A percentile compares a stretch with the other conserved stretches of the same genome.
Evolutionary conservation across 768 basidiomycete species (phyloP).

Genomic region (Panaeolus cyanescens): DNA sequence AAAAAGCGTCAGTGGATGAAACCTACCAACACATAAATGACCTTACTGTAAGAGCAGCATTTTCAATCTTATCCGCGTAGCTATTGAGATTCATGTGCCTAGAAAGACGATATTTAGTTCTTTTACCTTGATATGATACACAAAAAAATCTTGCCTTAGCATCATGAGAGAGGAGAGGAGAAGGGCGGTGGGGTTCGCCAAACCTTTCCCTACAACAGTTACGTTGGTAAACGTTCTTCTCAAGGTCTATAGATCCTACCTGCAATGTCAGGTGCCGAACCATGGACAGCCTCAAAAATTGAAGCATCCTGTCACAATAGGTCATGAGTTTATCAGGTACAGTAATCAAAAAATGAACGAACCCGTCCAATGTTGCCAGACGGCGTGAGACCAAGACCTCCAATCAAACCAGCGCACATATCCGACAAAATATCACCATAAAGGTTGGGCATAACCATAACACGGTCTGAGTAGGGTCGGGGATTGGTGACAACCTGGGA

Average conservation of each 20-base stretch:
- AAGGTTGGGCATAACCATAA: conserved; percentile 99
- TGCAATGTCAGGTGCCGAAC: conserved; percentile 98
- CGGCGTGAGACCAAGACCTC: conserved; percentile 94
- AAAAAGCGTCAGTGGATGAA: conserved; percentile 7
- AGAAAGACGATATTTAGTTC: conserved; percentile 16
- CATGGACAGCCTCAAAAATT: conserved; percentile 99
- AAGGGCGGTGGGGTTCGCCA: conserved; percentile 99
- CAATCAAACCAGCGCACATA: conserved; percentile 98
- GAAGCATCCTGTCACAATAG: conserved; percentile 79
- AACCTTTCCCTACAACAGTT: conserved; percentile 66
- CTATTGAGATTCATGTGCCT: conserved; percentile 93
- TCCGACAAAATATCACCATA: conserved; percentile 96
- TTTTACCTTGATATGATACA: conserved; percentile 10
- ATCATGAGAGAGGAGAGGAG: conserved; percentile 97
- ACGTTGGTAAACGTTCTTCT: conserved; percentile 6
- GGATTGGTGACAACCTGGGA: conserved; percentile 89
- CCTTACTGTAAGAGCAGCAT: conserved; percentile 84
- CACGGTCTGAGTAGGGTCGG: conserved; percentile 88
- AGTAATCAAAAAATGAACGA: conserved; percentile 26
- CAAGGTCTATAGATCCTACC: conserved; percentile 45
- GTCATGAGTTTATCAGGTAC: conserved; percentile 14
- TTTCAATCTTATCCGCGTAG: conserved; percentile 88
- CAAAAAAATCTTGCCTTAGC: conserved; percentile 66
- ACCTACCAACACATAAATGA: neutral
- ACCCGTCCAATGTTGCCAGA: conserved; percentile 97